Evolutionary conservation across 306 rosid genomes (phyloP).

Genomic region (Malus domestica): DNA sequence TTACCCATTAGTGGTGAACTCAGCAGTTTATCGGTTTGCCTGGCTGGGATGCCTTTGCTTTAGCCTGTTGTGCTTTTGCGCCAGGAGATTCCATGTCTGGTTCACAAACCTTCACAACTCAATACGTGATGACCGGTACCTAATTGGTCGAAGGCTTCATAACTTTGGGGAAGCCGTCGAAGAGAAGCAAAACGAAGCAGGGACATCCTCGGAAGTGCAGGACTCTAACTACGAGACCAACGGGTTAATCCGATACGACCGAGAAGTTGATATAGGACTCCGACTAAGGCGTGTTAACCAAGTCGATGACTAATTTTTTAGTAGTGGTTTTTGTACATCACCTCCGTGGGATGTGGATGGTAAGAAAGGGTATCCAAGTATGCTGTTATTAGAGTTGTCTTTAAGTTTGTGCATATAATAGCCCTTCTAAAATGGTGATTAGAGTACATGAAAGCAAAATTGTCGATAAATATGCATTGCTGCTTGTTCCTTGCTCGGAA

Average conservation of each 20-base stretch:
- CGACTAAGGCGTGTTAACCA: slow-evolving; percentile 51
- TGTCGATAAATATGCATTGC: not conserved
- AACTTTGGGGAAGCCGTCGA: slow-evolving; percentile 64
- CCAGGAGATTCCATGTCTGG: slow-evolving; percentile 95
- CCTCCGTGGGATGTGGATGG: slow-evolving; percentile 10
- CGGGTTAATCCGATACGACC: slow-evolving; percentile 36
- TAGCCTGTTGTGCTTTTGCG: slow-evolving; percentile 82
- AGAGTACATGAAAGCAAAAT: not conserved
- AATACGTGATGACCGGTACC: slow-evolving; percentile 92
- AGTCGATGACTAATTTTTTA: slow-evolving; percentile 8
- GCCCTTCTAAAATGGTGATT: slow-evolving; percentile 1
- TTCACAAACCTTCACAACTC: slow-evolving; percentile 97
- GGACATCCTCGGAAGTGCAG: slow-evolving; percentile 23
- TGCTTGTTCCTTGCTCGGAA: too few relatives aligned
- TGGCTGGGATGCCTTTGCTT: slow-evolving; percentile 92
- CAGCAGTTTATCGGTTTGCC: slow-evolving; percentile 96
- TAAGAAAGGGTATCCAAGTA: slow-evolving; percentile 7
- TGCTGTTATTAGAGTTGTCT: not conserved
- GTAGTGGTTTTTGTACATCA: slow-evolving; percentile 9
- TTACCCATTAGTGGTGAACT: slow-evolving; percentile 86
- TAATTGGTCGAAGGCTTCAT: slow-evolving; percentile 87
- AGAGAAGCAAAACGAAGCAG: slow-evolving; percentile 36
- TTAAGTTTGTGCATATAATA: slow-evolving; percentile 10
- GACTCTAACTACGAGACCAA: slow-evolving; percentile 22
- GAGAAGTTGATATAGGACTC: slow-evolving; percentile 62